Base-by-base conservation (phyloP, 495 filamentous ascomycete genomes). In the Apiosordaria backusii region DNA sequence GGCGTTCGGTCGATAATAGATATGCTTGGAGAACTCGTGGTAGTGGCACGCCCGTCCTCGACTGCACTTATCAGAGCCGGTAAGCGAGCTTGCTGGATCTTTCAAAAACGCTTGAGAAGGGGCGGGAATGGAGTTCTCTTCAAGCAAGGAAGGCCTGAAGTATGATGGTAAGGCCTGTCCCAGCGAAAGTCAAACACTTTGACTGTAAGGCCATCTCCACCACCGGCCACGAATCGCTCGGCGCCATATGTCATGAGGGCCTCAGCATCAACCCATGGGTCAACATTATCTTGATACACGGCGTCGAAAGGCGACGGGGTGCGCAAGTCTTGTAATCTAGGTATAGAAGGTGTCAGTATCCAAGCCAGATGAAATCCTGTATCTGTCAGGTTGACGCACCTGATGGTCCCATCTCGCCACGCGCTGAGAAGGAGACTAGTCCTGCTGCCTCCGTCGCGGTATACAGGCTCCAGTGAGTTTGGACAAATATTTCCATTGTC, bases 161-260 rank as follows among this genome's bases (percentile, higher is more conserved):
- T 81, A 57, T 83, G 77, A 25, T 80, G 74, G 64, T 83, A 83
- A 3, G 65, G 55, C 65, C 77, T 79, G 0, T 76, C 66, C 77
- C 78, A 81, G 9, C 81, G 80, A 35, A 81, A 82, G 73, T 83
- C 81, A 59, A 82, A 83, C 1, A 83, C 66, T 61, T 82, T 81
- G 64, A 83, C 27, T 35, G 74, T 70, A 4, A 70, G 68, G 2
- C 71, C 72, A 4, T 74, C 68, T 26, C 72, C 76, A 60, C 77
- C 77, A 0, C 76, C 81, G 0, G 71, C 69, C 7, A 82, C 60
- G 53, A 83, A 83, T 5, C 79, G 67, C 53, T 82, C 79, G 1
- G 74, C 66, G 50, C 79, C 80, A 29, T 78, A 78, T 0, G 78
- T 73, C 35, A 82, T 74, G 0, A 83, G 69, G 15, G 76, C 68